phyloP scores from a whole-genome alignment of 2,329 filamentous ascomycete genomes.

The Epichloe amarillans region DNA sequence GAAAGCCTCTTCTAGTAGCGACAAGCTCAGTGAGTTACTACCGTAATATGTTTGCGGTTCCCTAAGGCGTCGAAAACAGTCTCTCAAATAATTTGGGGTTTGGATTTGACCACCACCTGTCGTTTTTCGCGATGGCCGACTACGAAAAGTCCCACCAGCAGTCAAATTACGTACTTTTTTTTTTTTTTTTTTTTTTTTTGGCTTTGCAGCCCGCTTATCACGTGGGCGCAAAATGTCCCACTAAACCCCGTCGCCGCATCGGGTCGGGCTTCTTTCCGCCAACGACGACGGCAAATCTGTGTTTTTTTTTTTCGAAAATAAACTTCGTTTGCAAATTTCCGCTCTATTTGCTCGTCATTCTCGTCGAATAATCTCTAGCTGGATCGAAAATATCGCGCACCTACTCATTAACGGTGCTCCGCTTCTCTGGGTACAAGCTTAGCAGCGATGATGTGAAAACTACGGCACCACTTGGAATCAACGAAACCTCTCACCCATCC shows the following conservation, averaged over 20 bases:
- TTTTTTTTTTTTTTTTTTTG: background rate
- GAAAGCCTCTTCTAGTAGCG: background rate
- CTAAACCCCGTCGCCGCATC: constrained; percentile 19
- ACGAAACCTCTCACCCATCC: constrained; percentile 17
- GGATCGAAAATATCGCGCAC: background rate
- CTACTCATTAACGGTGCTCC: background rate
- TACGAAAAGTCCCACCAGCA: background rate
- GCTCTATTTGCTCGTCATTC: background rate
- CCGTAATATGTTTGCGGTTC: background rate
- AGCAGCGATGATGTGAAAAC: constrained; percentile 27
- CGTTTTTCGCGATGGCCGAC: background rate
- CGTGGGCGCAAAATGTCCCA: constrained; percentile 28
- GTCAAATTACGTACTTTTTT: background rate
- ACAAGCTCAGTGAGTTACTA: background rate
- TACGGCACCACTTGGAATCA: constrained; percentile 17
- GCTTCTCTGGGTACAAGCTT: constrained; percentile 11
- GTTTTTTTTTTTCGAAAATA: constrained; percentile 1
- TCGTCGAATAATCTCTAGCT: background rate
- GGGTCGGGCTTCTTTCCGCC: constrained; percentile 7
- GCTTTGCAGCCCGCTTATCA: constrained; percentile 19
- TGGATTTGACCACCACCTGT: background rate
- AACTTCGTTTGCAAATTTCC: background rate
- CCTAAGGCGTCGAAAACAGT: background rate
- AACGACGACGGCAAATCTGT: constrained; percentile 6
- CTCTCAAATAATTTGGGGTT: background rate